Percentiles rank a stretch among this genome's conserved stretches.
These are phyloP conservation scores for Daedaleopsis nitida DNA, from an alignment of 768 basidiomycete species.

Conservation along the genomic window DNA sequence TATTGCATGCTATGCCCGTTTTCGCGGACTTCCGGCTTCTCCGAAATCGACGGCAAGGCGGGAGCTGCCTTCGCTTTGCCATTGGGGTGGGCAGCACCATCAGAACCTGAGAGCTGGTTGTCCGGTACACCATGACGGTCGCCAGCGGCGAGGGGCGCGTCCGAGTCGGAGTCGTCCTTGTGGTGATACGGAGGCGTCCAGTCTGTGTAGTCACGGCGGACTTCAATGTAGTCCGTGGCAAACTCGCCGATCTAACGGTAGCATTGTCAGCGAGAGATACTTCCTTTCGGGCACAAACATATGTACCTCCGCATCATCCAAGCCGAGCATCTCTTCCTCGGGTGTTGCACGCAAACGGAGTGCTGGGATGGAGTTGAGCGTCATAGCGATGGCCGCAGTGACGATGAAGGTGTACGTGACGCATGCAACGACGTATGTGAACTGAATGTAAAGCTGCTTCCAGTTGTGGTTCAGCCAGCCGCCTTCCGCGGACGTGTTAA, in stretches of 20 bases:
- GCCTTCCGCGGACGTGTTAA: conserved; percentile 56
- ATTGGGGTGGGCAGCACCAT: background rate
- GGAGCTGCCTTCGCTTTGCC: background rate
- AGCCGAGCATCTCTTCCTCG: conserved; percentile 73
- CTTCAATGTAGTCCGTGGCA: conserved; percentile 55
- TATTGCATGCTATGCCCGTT: conserved; percentile 3
- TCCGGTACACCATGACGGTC: conserved; percentile 34
- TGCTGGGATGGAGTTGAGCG: conserved; percentile 81
- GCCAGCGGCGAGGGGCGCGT: conserved; percentile 28
- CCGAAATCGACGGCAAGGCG: conserved; percentile 11
- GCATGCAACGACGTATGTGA: conserved; percentile 81
- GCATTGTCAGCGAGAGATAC: background rate
- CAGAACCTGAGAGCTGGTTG: conserved; percentile 1
- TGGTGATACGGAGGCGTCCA: conserved; percentile 42
- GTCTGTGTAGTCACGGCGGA: conserved; percentile 65
- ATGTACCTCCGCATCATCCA: conserved; percentile 80
- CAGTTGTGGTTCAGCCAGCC: conserved; percentile 87
- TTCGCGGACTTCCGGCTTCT: conserved; percentile 9
- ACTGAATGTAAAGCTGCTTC: conserved; percentile 78
- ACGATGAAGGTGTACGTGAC: conserved; percentile 72
- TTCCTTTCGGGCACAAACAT: too few species aligned
- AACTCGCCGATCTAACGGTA: conserved; percentile 59
- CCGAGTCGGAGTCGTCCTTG: conserved; percentile 14
- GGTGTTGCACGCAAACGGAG: conserved; percentile 67
- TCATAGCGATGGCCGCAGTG: conserved; percentile 76